Evolutionary conservation across 495 filamentous ascomycete species (phyloP), one percentile per base, ranked within the genome.

Genomic region (Xylaria scruposa): DNA sequence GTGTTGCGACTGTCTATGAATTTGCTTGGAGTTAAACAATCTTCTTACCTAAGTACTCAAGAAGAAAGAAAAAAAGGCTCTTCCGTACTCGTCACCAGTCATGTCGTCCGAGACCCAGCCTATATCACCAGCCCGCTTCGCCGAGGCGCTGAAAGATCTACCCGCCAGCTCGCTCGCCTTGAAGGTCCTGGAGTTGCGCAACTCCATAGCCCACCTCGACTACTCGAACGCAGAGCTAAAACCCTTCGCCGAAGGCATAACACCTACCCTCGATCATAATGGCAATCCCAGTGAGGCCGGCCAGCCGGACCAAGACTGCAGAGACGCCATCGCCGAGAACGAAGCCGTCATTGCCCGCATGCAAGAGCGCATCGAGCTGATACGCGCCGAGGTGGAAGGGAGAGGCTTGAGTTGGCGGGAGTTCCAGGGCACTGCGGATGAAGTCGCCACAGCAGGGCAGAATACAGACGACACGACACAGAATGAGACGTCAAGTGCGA

Each of bases 141-240:
- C 92, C 72, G 84, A 85, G 78, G 94, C 94, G 17, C 86, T 97
- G 71, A 80, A 86, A 74, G 88, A 90, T 73, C 90, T 97, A 33
- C 87, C 92, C 47, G 81, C 95, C 76, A 86, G 87, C 70, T 83
- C 86, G 53, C 87, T 97, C 53, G 91, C 94, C 83, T 82, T 89
- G 80, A 97, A 97, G 85, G 90, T 90, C 73, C 86, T 89, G 73
- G 94, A 97, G 78, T 84, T 97, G 51, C 90, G 88, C 78, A 97
- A 97, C 85, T 90, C 87, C 65, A 93, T 96, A 78, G 84, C 88
- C 10, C 94, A 97, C 79, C 91, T 97, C 26, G 85, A 90, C 68
- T 89, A 90, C 81, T 94, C 91, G 31, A 97, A 97, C 82, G 83
- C 85, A 62, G 89, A 95, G 80, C 84, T 95, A 49, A 82, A 85